Base-by-base conservation (phyloP, 176 grass and related monocot species). In the Dendrocalamus sinicus region DNA sequence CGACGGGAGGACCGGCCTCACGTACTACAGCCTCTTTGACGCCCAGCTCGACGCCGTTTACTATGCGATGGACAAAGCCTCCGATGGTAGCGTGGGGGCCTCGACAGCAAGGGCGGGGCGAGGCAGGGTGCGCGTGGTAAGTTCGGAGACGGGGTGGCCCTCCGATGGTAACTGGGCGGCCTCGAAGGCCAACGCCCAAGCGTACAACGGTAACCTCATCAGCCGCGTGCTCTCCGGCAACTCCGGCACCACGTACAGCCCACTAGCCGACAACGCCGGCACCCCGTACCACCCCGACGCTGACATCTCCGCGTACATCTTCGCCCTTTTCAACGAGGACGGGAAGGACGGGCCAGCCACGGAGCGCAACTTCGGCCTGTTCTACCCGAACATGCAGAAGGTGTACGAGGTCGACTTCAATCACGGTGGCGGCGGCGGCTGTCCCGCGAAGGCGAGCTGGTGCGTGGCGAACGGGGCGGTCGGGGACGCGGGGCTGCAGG, bases 41-140 rank as follows among this genome's bases (percentile, higher is more conserved):
- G 94, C 94, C 16, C 70, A 91, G 81, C 78, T 94, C 1, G 94
- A 97, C 70, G 88, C 94, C 13, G 90, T 92, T 4, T 86, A 78
- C 53, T 62, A 84, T 0, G 94, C 94, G 1, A 90, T 97, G 85
- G 67, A 76, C 1, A 79, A n/a, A 1, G 16, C 9, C 39, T 68
- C 6, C 28, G 7, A 28, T 40, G 32, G 35, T 84, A 81, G 22
- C 24, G 84, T 12, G 62, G 52, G 32, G 81, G 32, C 28, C 54
- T 80, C 35, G 37, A 78, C 13, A 77, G 20, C 87, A 92, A 8
- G 5, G 51, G 30, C 30, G 30, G 54, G 0, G 52, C 26, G 26
- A 26, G 26, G 26, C 26, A 54, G 52, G 52, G 15, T 54, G 6
- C 15, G 6, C 16, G 16, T 7, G 16, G 0, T 0, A 4, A 0